Evolutionary conservation across 2,329 filamentous ascomycete species (phyloP).

Genomic region (Claviceps paspali): DNA sequence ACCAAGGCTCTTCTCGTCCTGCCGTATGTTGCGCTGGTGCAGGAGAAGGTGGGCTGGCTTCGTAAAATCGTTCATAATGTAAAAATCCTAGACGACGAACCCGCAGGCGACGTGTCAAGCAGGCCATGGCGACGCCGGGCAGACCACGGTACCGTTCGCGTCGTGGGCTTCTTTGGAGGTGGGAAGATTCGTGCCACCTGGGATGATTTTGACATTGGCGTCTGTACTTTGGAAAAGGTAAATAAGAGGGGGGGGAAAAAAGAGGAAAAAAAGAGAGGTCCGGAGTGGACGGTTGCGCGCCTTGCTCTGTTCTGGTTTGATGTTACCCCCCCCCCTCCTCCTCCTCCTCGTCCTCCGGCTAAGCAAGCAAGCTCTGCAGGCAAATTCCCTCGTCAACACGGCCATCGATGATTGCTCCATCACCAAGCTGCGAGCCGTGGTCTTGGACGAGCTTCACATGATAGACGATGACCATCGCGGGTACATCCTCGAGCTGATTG

Average conservation of each 20-base stretch:
- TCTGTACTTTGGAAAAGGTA: slow-evolving; percentile 66
- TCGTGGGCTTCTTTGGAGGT: slow-evolving; percentile 62
- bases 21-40: slow-evolving; percentile 65
- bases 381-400: slow-evolving; percentile 57
- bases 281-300: not conserved
- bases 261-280: too few relatives aligned
- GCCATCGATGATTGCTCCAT: slow-evolving; percentile 58
- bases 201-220: slow-evolving; percentile 61
- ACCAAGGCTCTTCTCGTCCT: slow-evolving; percentile 59
- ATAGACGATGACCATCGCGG: slow-evolving; percentile 61
- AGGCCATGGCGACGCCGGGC: slow-evolving; percentile 38
- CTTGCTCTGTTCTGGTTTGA: not conserved
- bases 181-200: slow-evolving; percentile 52
- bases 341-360: too few relatives aligned
- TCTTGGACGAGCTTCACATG: slow-evolving; percentile 73
- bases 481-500: slow-evolving; percentile 60
- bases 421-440: slow-evolving; percentile 47
- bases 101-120: slow-evolving; percentile 18
- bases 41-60: slow-evolving; percentile 65
- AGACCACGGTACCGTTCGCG: slow-evolving; percentile 43
- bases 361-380: slow-evolving; percentile 26
- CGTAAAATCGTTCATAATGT: slow-evolving; percentile 45
- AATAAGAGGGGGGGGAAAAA: slow-evolving; percentile 1
- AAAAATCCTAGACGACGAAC: slow-evolving; percentile 14
- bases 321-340: too few relatives aligned